Base-by-base conservation (phyloP, 2,329 filamentous ascomycete genomes). In the Monosporascus sp. region DNA sequence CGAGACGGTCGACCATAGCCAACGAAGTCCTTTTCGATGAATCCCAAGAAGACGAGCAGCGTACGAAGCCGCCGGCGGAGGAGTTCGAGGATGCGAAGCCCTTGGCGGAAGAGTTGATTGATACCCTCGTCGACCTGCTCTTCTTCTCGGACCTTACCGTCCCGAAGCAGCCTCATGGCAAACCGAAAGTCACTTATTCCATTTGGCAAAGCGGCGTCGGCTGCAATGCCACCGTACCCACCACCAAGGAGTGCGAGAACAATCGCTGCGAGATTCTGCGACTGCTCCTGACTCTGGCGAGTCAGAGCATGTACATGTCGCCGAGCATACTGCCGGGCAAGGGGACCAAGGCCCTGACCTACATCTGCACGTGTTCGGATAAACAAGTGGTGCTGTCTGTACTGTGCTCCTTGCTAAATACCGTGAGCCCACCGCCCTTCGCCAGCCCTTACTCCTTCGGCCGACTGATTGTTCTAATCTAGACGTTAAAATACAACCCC, bases 201-300 rank as follows among this genome's bases (percentile, higher is more conserved):
- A 97, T 99, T 68, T 99, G 94, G 94, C 91, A 97, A 74, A 97
- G 90, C 66, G 94, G 94, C 48, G 93, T 99, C 31, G 94, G 94
- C 16, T 97, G 93, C 76, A 96, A 96, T 70, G 90, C 88, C 17
- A 84, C 91, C 5, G 85, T 95, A 62, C 87, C 87, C 9, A 93
- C 91, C 3, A 97, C 87, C 50, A 96, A 91, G 69, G 92, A 97
- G 64, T 87, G 90, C 54, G 94, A 99, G 74, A 95, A 82, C 73
- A 97, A 97, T 71, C 84, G 94, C 55, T 91, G 88, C 60, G 94
- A 99, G 72, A 87, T 97, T 31, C 72, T 97, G 63, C 84, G 93
- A 22, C 76, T 99, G 53, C 80, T 99, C 41, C 78, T 99, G 59
- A 91, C 91, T 0, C 73, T 99, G 57, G 85, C 90, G 14, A 91